Evolutionary conservation across 2,329 filamentous ascomycete species (phyloP), one percentile per base, ranked within the genome.

Genomic region (Aureobasidium pullulans): DNA sequence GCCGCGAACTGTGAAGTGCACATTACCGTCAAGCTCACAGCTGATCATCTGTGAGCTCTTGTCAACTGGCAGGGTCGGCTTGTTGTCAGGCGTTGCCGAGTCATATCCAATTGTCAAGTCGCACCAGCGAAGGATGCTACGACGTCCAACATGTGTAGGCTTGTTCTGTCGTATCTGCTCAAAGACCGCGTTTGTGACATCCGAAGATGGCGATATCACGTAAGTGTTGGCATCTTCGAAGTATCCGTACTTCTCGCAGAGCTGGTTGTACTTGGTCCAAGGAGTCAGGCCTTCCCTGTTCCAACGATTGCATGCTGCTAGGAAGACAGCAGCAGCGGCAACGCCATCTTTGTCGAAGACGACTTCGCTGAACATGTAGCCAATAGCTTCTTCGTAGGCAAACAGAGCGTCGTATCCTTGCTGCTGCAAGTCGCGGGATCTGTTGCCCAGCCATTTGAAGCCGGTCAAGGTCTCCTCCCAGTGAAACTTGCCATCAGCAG

Each of bases 381-480:
- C 84, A 23, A 87, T 77, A 7, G 84, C 84, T 70, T 87, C 84
- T 69, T 87, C 84, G 64, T 83, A 87, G 1, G 83, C 83, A 86
- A 0, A 77, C 72, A 0, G 81, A 77, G 62, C 62, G 23, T 77
- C 72, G 64, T 80, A 81, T 28, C 79, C 81, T 58, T 73, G 66
- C 2, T 68, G 65, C 59, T 78, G 73, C 1, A 85, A 74, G n/a
- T 78, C 72, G 16, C 78, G 76, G 1, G 82, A 81, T 47, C 80
- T 75, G 62, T 85, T 86, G 2, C 83, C 84, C 62, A 87, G 79
- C 84, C 84, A 87, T 68, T 87, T 87, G 73, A 87, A 87, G 1
- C 84, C 84, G 0, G 84, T 87, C 32, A 87, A 71, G 0, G 84
- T 85, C 65, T 86, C 84, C 60, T 77, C 74, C 66, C 82, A 84